These are phyloP conservation scores for Marvania coccoides DNA, from an alignment of 139 green algal genomes.

Conservation along the genomic window DNA sequence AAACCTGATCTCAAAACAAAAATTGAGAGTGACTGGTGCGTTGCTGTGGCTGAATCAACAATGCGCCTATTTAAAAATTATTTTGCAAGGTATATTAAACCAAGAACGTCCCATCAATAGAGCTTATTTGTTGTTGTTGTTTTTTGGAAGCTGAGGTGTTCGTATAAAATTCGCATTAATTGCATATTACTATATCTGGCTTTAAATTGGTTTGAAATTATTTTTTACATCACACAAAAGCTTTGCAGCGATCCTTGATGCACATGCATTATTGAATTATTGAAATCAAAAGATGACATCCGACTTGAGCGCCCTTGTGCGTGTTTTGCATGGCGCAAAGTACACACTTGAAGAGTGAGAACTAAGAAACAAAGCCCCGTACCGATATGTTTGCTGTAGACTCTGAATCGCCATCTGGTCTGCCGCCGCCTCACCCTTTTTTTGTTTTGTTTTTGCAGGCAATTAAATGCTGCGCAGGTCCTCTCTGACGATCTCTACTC, in stretches of 20 bases:
- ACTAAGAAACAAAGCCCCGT: neutral
- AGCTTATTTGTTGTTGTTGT: no score
- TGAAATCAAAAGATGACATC: neutral
- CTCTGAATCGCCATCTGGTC: neutral
- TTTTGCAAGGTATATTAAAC: no score
- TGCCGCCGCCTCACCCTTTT: neutral
- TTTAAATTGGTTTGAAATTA: no score
- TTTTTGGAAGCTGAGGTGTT: no score
- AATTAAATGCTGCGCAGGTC: slow-evolving; percentile 1
- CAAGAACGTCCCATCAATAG: no score
- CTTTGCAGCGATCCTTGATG: neutral
- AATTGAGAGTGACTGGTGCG: no score
- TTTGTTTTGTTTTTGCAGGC: neutral
- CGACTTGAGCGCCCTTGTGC: neutral
- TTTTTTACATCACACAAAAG: neutral
- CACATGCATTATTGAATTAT: neutral
- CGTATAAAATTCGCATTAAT: no score
- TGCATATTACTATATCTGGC: no score
- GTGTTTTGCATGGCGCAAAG: neutral
- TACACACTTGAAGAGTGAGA: neutral
- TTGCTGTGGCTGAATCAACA: no score
- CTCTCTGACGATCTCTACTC: neutral
- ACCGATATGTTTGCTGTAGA: neutral
- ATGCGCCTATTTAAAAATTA: no score
- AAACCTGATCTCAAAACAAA: no score